A percentile compares a stretch with the other conserved stretches of the same genome.
Conservation (phyloP, 2,329 filamentous ascomycete genomes). For the Colletotrichum godetiae region DNA sequence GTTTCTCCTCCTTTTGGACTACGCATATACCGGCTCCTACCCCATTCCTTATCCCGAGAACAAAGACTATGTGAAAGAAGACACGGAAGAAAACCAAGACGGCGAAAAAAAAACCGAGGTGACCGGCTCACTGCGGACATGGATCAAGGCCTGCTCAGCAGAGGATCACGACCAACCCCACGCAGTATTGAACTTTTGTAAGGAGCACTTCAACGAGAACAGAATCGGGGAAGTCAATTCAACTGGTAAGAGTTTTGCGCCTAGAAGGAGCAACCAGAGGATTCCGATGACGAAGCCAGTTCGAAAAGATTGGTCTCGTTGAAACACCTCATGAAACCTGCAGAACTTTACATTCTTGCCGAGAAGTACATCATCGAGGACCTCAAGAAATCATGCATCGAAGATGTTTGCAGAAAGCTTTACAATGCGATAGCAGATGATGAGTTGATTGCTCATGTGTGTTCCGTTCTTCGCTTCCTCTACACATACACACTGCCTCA, state of each 20-base stretch:
- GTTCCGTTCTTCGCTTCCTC: neutral
- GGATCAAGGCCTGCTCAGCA: too few species aligned
- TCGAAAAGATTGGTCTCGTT: rapidly evolving
- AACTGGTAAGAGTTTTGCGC: too few species aligned
- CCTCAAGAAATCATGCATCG: neutral
- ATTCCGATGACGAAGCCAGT: neutral
- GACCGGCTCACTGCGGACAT: too few species aligned
- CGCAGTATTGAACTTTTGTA: neutral
- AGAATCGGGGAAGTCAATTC: too few species aligned
- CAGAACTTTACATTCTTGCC: neutral
- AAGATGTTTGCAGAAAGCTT: neutral
- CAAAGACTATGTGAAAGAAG: neutral
- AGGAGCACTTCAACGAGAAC: neutral
- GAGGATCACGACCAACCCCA: too few species aligned
- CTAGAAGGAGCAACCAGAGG: neutral
- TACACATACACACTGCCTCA: neutral
- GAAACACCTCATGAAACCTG: neutral
- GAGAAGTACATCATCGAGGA: neutral
- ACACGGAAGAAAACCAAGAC: neutral
- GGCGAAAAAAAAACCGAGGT: too few species aligned
- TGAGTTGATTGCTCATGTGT: neutral
- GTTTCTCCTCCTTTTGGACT: neutral
- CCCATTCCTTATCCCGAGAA: neutral
- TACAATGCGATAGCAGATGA: neutral
- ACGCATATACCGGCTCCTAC: neutral